Base-by-base conservation (phyloP, 2,329 filamentous ascomycete genomes). In the Arthroderma sp. region DNA sequence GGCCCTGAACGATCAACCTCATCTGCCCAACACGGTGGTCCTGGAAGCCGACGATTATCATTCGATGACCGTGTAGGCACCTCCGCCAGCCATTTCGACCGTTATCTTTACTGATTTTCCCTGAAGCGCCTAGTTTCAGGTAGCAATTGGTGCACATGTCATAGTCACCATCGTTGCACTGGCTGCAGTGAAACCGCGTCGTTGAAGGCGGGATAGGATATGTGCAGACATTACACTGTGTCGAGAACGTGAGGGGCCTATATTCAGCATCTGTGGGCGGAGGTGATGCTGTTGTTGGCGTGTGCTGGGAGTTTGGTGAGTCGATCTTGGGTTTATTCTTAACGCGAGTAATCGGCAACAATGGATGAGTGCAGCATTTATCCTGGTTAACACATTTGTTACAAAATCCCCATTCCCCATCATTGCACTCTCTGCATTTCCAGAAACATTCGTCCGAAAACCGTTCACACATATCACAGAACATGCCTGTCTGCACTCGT, bases 361-460 rank as follows among this genome's bases (percentile, higher is more conserved):
- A 77, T 5, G 86, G 79, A 66, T 97, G 91, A 0, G 84, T 87
- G 71, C 91, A 97, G 59, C 84, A 86, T 59, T 79, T 79, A 15
- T 88, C 90, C 68, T 85, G 83, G 59, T 91, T 91, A 31, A 95
- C 88, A 63, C 91, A 97, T 60, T 79, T 75, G 64, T 91, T 89
- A 72, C 91, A 97, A 68, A 88, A 96, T 0, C 91, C 91, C 91
- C 91, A 97, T 66, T 94, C 91, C 4, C 89, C 91, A 61, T 93
- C 84, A 65, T 95, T 95, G 73, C 91, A 97, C 25, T 79, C 70
- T 59, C 86, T 82, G 69, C 91, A 97, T 61, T 87, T 84, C 91
- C 91, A 97, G 71, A 88, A 95, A 71, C 88, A 93, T 55, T 85
- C 81, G 65, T 94, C 91, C 0, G 88, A 80, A 75, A 83, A 87